Evolutionary conservation across 257 asterid species (phyloP), one percentile per base, ranked within the genome.

Genomic region (Scutellaria baicalensis): DNA sequence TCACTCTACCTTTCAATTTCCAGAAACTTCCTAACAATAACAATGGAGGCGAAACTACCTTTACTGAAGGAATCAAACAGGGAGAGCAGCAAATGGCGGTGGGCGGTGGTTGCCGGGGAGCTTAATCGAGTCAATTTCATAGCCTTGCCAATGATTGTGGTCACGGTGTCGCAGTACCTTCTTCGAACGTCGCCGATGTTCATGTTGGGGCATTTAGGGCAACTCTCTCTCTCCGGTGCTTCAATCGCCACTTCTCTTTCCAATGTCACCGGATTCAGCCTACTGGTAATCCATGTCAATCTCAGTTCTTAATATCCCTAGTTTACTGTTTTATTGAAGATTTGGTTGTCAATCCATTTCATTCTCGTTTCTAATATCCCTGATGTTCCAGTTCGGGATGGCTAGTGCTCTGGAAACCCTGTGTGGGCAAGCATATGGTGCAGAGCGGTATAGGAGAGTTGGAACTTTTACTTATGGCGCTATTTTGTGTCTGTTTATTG

Each of bases 131-230:
- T 85, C 31, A 81, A 61, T 27, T 40, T 66, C 8, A 80, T 90
- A 48, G 97, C 97, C 16, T 6, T 86, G 55, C 97, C 97, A 2
- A 88, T 88, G 93, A 82, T 90, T 8, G 75, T 86, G 1, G 91
- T 87, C 17, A 78, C 88, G 0, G 51, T 86, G 0, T 78, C 87
- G 0, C 95, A 90, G 75, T 86, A 80, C 72, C 79, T 90, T 38
- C 31, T 77, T 64, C 84, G 91, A 0, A 79, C 62, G 4, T 78
- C 87, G 2, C 86, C 97, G 1, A 60, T 90, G 35, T 83, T 86
- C 18, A 90, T 88, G 97, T 6, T 90, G 55, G 96, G 96, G 0
- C 94, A 85, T 71, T 73, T 89, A 4, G 82, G 81, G 3, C 77
- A 89, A 50, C 90, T 89, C 58, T 44, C 83, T 13, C 82, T 88